Base-by-base conservation (phyloP, 2,329 filamentous ascomycete species). In the Alternaria longipes region DNA sequence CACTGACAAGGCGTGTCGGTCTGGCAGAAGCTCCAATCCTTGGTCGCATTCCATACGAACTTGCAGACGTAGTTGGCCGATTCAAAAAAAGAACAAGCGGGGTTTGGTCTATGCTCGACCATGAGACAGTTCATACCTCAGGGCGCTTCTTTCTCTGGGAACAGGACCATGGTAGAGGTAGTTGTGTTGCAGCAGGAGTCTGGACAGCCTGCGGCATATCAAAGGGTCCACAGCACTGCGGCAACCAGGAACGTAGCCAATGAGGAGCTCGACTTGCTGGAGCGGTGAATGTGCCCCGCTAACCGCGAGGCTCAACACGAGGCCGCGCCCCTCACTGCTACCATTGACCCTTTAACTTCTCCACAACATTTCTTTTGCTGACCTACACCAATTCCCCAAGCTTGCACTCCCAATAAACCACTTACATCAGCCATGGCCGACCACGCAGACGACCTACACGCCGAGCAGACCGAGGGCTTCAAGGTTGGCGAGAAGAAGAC, bases 401-500 rank as follows among this genome's bases (percentile, higher is more conserved):
- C 38, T 34, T 9, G 18, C 14, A 24, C 42, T 51, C 40, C 45
- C 40, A 47, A 41, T 45, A 26, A 50, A 52, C 52, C 54, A 46
- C 46, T 44, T 30, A 45, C 54, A 60, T 56, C 62, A 68, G 65
- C 49, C 61, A 77, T 77, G 74, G 68, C 73, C 58, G 74, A 79
- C 45, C 74, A 82, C 68, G 87, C 92, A 12, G 93, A 97, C 64
- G 94, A 98, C 76, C 88, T 94, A 70, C 85, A 91, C 81, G 90
- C 93, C 67, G 91, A 95, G 84, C 87, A 90, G 83, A 97, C 94
- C 69, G 90, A 94, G 83, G 94, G 94, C 79, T 98, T 97, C 90
- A 97, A 96, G 89, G 91, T 97, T 78, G 94, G 93, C 71, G 93
- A 97, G 88, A 97, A 97, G 90, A 97, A 98, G 88, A 96, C 92